phyloP scores from a whole-genome alignment of 2,329 filamentous ascomycete genomes.

The Aspergillus intermedius region DNA sequence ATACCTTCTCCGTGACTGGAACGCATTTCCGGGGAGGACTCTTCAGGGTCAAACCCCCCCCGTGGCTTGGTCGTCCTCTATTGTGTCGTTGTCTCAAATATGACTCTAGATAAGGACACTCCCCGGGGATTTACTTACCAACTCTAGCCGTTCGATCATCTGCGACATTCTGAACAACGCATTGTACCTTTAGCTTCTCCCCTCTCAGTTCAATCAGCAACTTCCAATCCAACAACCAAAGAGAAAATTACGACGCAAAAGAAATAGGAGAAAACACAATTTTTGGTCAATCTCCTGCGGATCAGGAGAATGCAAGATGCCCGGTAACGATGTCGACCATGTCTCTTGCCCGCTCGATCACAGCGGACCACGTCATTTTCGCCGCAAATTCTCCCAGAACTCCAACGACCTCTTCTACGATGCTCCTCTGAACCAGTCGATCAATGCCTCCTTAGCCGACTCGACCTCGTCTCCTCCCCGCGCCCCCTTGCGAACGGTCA shows the following conservation, averaged over 20 bases:
- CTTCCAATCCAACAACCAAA: slow-evolving; percentile 1
- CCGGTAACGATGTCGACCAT: slow-evolving; percentile 37
- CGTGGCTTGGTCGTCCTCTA: slow-evolving; percentile 10
- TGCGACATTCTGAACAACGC: slow-evolving; percentile 35
- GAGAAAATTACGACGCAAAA: not conserved
- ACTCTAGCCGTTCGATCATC: slow-evolving; percentile 26
- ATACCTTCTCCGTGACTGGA: not conserved
- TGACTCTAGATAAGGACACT: slow-evolving; percentile 32
- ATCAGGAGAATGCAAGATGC: slow-evolving; percentile 35
- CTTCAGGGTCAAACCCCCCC: slow-evolving; percentile 7
- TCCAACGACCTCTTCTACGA: slow-evolving; percentile 18
- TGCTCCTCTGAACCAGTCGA: slow-evolving; percentile 14
- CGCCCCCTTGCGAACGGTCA: slow-evolving; percentile 13
- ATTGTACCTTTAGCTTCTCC: slow-evolving; percentile 23
- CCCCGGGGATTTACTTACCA: slow-evolving; percentile 33
- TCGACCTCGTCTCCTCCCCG: slow-evolving; percentile 13
- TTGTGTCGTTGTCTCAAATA: slow-evolving; percentile 24
- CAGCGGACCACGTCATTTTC: slow-evolving; percentile 21
- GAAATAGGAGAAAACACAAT: slow-evolving; percentile 2
- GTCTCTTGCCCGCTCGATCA: slow-evolving; percentile 29
- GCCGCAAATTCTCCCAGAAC: slow-evolving; percentile 25
- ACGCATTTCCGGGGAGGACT: slow-evolving; percentile 2
- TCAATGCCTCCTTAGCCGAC: slow-evolving; percentile 23
- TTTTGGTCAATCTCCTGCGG: too few relatives aligned
- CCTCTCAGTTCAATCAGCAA: slow-evolving; percentile 16